Evolutionary conservation across 139 green algal genomes (phyloP).

Genomic region (Desmodesmus armatus): DNA sequence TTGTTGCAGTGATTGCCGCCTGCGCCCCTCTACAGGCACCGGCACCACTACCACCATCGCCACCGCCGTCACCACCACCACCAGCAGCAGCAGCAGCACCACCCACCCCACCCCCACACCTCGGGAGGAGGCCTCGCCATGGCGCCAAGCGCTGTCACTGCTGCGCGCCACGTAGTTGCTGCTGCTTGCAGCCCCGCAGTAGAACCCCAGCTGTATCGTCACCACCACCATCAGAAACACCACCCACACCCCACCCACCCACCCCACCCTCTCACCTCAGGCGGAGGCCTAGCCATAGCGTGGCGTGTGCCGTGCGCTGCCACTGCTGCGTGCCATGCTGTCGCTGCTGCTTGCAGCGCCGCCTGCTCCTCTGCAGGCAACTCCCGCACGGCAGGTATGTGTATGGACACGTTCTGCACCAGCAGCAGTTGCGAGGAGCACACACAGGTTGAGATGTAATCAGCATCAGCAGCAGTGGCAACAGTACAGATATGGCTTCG

Average conservation of each 20-base stretch:
- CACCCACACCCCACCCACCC: too few species aligned
- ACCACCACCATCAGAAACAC: not conserved
- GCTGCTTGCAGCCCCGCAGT: not conserved
- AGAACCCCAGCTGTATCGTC: not conserved
- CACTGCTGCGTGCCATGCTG: conserved; percentile 42
- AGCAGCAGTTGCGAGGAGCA: too few species aligned
- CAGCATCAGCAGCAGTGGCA: not conserved
- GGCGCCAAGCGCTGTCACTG: not conserved
- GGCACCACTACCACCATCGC: too few species aligned
- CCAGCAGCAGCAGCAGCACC: not conserved
- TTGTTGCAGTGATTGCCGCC: too few species aligned
- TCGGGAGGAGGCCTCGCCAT: not conserved
- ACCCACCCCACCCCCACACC: not conserved
- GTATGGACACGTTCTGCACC: conserved; percentile 48
- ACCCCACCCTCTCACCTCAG: conserved; percentile 18
- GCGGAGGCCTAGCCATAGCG: conserved; percentile 21
- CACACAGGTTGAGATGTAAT: too few species aligned
- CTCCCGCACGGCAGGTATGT: conserved; percentile 60
- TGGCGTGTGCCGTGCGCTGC: not conserved
- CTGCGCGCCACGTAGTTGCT: not conserved
- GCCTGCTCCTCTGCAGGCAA: conserved; percentile 48
- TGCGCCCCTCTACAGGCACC: too few species aligned
- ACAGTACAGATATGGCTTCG: not conserved
- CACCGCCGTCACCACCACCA: too few species aligned
- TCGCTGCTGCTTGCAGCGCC: conserved; percentile 44